Evolutionary conservation across 2,329 filamentous ascomycete species (phyloP).

Genomic region (Alternaria metachromatica): DNA sequence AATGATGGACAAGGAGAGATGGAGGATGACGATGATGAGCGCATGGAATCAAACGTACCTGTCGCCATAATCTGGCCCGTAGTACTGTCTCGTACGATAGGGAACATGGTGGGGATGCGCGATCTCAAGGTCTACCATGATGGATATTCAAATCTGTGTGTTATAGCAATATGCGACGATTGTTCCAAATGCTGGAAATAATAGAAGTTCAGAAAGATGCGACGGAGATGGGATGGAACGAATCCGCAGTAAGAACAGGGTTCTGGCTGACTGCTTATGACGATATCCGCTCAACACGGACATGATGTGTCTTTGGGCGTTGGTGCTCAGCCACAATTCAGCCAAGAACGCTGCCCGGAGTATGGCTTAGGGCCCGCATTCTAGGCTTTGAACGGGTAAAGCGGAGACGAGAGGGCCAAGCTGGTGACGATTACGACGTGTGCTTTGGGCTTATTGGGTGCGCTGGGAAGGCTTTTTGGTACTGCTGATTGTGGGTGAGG

Average conservation of each 20-base stretch:
- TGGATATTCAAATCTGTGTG: background rate
- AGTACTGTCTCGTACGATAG: background rate
- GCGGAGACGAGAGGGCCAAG: constrained; percentile 1
- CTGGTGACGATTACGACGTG: background rate
- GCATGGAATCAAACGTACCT: constrained; percentile 26
- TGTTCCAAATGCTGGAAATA: background rate
- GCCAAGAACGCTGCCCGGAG: constrained; percentile 5
- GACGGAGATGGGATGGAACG: constrained; percentile 6
- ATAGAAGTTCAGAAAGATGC: constrained; percentile 9
- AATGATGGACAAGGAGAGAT: background rate
- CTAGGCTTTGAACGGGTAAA: constrained; percentile 3
- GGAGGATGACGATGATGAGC: background rate
- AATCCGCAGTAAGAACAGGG: background rate
- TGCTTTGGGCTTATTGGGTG: background rate
- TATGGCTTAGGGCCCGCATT: background rate
- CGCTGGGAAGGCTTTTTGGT: background rate
- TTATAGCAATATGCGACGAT: constrained; percentile 4
- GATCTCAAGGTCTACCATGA: background rate
- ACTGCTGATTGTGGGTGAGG: constrained; percentile 3
- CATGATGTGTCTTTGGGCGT: constrained; percentile 6
- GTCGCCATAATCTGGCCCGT: constrained; percentile 13
- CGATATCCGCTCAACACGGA: constrained; percentile 13
- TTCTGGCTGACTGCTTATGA: constrained; percentile 8
- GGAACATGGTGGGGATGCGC: background rate
- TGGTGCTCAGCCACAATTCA: constrained; percentile 19